Evolutionary conservation across 768 basidiomycete genomes (phyloP), one percentile per base, ranked within the genome.

Genomic region (Termitomyces sp.): DNA sequence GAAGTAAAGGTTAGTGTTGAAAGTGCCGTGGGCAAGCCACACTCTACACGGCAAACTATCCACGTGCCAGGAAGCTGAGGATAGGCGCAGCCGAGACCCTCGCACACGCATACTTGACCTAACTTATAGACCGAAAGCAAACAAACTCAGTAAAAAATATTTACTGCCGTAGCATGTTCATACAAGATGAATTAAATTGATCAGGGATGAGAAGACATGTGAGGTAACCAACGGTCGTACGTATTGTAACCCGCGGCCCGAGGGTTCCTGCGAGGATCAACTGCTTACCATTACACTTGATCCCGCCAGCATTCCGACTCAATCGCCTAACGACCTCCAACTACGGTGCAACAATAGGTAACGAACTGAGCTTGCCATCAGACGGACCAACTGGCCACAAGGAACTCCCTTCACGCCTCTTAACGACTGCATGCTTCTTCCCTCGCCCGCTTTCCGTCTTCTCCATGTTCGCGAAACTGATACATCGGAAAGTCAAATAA

Each of bases 401-500:
- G 6, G 34, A 13, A 36, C 12, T 20, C 20, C 18, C 33, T 28
- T 39, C 24, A 39, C 5, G 10, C 18, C n/a, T 39, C 36, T 36
- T 51, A 16, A 39, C 28, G 22, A 26, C 51, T 51, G 26, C 10
- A 18, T 13, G 26, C 51, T 26, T 51, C 51, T 28, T 39, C 36
- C 26, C 51, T 51, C 3, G 36, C 51, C 5, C 64, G 64, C 37
- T 68, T 65, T 8, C 81, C 80, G 62, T 84, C 82, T 60, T 65
- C 82, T 59, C 65, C 78, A 13, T 68, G 66, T 62, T 82, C 83
- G 58, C 84, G 70, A 65, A 86, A 86, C 41, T 72, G 70, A 67
- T 81, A 89, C 61, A 87, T 75, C 8, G 84, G 79, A 54, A 85
- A 81, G 62, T 90, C 87, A 29, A 88, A 62, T 56, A 88, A 65